Conservation (phyloP, 1,284 basidiomycete species). For the Meira nashicola region DNA sequence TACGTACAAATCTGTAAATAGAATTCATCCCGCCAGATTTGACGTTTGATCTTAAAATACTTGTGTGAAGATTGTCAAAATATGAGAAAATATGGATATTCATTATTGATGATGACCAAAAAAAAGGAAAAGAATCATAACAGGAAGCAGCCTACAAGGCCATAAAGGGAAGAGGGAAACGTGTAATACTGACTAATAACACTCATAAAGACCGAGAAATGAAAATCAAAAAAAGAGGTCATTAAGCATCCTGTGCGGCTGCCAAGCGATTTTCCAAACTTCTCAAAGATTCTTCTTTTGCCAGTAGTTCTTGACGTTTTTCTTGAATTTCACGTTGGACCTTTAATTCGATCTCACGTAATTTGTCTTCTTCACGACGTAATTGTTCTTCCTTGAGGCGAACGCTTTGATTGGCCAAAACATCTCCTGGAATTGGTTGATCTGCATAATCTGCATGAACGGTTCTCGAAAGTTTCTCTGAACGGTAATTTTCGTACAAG, state of each 20-base stretch:
- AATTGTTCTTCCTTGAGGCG: slow-evolving; percentile 98
- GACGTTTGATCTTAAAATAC: no score
- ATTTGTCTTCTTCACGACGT: slow-evolving; percentile 71
- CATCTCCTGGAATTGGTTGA: slow-evolving; percentile 63
- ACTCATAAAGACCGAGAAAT: background rate
- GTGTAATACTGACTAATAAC: background rate
- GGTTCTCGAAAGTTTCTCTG: slow-evolving; percentile 91
- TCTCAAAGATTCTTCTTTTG: slow-evolving; percentile 59
- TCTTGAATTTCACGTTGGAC: slow-evolving; percentile 98
- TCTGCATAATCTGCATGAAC: slow-evolving; percentile 68
- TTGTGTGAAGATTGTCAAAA: background rate
- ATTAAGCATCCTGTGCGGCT: slow-evolving; percentile 52
- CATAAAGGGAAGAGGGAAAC: background rate
- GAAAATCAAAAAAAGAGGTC: no score
- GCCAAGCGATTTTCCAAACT: slow-evolving; percentile 84
- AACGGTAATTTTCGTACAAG: slow-evolving; percentile 85
- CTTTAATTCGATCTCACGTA: slow-evolving; percentile 96
- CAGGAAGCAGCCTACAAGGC: background rate
- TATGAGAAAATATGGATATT: background rate
- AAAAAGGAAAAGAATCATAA: background rate
- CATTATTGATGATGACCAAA: background rate
- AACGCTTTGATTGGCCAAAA: slow-evolving; percentile 91
- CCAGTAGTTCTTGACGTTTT: slow-evolving; percentile 84
- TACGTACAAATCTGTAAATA: no score
- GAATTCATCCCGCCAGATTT: no score